Evolutionary conservation across 2,329 filamentous ascomycete genomes (phyloP), one percentile per base, ranked within the genome.

Genomic region (Ceratocystis smalleyi): DNA sequence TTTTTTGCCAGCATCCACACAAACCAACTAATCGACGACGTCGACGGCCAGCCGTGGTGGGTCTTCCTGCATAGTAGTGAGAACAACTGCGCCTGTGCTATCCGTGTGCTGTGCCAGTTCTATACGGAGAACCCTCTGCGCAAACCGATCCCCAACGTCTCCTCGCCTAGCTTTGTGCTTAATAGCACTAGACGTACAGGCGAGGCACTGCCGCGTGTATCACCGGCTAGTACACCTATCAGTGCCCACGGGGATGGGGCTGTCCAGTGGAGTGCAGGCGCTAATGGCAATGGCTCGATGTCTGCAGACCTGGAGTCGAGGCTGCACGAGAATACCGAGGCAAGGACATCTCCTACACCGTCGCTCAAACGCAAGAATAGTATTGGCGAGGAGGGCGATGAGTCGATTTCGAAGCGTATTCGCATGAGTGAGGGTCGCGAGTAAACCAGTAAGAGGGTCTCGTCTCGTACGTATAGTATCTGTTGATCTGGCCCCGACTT

Each of bases 1-100:
- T 96, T 95, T 75, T 94, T 92, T 67, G 89, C 89, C 5, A 88
- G 89, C 65, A 84, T 85, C 54, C 86, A 91, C 70, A 87, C 84
- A 40, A 80, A 83, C 43, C 80, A 90, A 43, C 81, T 80, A n/a
- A 85, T 97, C 64, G 86, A 89, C 68, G 89, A 95, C 69, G 78
- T 86, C 51, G 77, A 85, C 62, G 89, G 88, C 45, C 81, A 84
- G 69, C 81, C 91, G 0, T 99, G 94, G 94, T 99, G 92, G 92
- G 85, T 85, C 66, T 81, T 83, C 64, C 76, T 96, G 62, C 83
- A 83, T 43, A 88, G 91, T 43, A 82, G 85, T 68, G 79, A 92
- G 68, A 77, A 79, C 24, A 83, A 87, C 67, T 88, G 95, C 68
- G 76, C 81, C 51, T 81, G 81, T 69, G 89, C 90, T 3, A 88